Evolutionary conservation across 1,284 basidiomycete genomes (phyloP).

Genomic region (Pascua guehoae): DNA sequence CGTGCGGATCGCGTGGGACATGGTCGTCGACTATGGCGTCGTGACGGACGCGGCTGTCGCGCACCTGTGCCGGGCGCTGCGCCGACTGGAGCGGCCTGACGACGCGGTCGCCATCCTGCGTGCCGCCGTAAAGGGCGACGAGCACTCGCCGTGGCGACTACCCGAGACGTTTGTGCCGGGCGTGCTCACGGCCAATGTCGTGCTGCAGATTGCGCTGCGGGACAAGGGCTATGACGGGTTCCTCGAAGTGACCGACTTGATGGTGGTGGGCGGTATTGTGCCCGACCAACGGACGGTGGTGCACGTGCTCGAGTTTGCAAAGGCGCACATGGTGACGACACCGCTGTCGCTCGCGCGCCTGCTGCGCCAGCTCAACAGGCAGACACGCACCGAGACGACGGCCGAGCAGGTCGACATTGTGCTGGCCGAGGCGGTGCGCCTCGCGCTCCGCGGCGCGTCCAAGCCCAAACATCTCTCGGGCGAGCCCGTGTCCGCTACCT

Average conservation of each 20-base stretch:
- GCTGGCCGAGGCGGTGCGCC: conserved; percentile 18
- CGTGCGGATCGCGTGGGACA: not conserved
- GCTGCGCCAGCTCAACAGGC: conserved; percentile 19
- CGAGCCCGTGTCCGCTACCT: not conserved
- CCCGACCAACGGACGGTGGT: conserved; percentile 31
- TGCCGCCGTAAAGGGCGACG: not conserved
- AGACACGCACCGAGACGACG: conserved; percentile 18
- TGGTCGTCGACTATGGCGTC: not conserved
- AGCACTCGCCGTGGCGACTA: conserved; percentile 6
- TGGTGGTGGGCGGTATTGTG: conserved; percentile 16
- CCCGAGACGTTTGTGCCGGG: conserved; percentile 13
- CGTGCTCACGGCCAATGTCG: conserved; percentile 22
- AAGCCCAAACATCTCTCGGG: not conserved
- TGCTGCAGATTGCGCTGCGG: conserved; percentile 8
- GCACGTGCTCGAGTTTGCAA: conserved; percentile 28
- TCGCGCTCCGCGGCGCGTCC: conserved; percentile 1
- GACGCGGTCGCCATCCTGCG: conserved; percentile 11
- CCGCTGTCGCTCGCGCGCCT: conserved; percentile 26
- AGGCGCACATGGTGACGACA: conserved; percentile 6
- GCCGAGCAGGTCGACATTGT: conserved; percentile 23
- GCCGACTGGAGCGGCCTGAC: conserved; percentile 1
- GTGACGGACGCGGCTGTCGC: conserved; percentile 13
- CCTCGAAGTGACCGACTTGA: conserved; percentile 10
- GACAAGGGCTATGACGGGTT: conserved; percentile 14
- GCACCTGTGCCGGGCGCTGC: conserved; percentile 14